Percentiles rank a stretch among this genome's conserved stretches.
Evolutionary conservation across 306 rosid species (phyloP).

Genomic region (Clitoria ternatea): DNA sequence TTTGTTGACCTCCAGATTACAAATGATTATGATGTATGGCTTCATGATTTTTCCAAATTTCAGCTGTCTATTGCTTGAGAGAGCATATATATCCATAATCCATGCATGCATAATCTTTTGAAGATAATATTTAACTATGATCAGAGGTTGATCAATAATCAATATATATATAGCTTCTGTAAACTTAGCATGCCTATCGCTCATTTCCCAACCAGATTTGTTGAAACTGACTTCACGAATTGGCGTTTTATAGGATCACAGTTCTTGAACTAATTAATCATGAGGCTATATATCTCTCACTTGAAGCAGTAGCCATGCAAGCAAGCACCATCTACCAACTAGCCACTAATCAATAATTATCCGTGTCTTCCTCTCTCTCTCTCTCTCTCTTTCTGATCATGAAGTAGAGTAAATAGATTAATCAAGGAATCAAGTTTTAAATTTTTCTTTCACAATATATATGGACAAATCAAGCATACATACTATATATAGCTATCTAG

Average conservation of each 20-base stretch:
- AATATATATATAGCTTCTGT: background rate
- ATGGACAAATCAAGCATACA: too few relatives aligned
- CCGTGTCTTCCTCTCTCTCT: background rate
- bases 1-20: too few relatives aligned
- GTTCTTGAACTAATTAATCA: conserved; percentile 7
- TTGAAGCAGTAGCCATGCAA: background rate
- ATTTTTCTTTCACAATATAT: too few relatives aligned
- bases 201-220: conserved; percentile 3
- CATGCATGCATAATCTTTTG: conserved; percentile 23
- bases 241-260: background rate
- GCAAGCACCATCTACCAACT: conserved; percentile 10
- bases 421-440: too few relatives aligned
- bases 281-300: background rate
- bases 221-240: conserved; percentile 2
- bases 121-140: background rate
- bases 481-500: too few relatives aligned
- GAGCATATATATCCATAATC: too few relatives aligned
- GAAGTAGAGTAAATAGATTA: too few relatives aligned
- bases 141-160: background rate
- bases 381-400: too few relatives aligned
- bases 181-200: background rate
- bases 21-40: conserved; percentile 33
- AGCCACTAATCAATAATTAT: background rate
- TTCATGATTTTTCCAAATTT: background rate
- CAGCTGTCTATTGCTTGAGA: background rate